Percentiles rank a stretch among this genome's conserved stretches.
These are phyloP conservation scores for Flaveria trinervia DNA, from an alignment of 129 eudicot genomes.

Conservation along the genomic window DNA sequence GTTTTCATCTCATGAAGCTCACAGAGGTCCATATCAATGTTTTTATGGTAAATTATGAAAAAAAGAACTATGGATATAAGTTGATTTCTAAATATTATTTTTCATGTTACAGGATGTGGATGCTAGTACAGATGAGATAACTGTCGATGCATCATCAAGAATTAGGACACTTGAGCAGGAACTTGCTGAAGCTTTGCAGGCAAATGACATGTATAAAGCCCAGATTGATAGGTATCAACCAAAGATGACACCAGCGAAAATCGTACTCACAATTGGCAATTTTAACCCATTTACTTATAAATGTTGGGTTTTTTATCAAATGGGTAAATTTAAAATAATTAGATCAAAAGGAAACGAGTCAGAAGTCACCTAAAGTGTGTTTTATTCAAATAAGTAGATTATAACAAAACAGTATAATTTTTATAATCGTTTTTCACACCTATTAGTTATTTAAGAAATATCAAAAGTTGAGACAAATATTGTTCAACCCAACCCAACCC, in stretches of 20 bases:
- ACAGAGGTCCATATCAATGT: constrained; percentile 41
- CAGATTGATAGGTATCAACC: constrained; percentile 50
- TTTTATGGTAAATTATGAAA: neutral
- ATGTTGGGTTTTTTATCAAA: constrained; percentile 1
- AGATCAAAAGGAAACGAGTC: neutral
- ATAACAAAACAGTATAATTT: too few relatives aligned
- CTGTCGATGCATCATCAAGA: constrained; percentile 32
- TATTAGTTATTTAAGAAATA: neutral
- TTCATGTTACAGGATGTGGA: constrained; percentile 34
- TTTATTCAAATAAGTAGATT: neutral
- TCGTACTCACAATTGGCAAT: neutral
- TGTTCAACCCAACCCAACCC: neutral
- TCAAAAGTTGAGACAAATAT: neutral
- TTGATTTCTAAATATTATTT: constrained; percentile 17
- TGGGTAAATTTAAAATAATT: neutral
- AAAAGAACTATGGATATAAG: constrained; percentile 9
- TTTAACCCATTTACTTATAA: constrained; percentile 10
- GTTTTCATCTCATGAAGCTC: constrained; percentile 33
- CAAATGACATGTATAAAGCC: constrained; percentile 60
- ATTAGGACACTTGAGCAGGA: constrained; percentile 52
- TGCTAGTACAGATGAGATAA: constrained; percentile 14
- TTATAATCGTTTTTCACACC: neutral
- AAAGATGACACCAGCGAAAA: neutral
- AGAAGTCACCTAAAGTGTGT: constrained; percentile 16
- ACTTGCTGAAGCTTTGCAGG: constrained; percentile 68